Percentiles rank a stretch among this genome's conserved stretches.
Evolutionary conservation across 2,329 filamentous ascomycete species (phyloP).

Genomic region (Tolypocladium ovalisporum): DNA sequence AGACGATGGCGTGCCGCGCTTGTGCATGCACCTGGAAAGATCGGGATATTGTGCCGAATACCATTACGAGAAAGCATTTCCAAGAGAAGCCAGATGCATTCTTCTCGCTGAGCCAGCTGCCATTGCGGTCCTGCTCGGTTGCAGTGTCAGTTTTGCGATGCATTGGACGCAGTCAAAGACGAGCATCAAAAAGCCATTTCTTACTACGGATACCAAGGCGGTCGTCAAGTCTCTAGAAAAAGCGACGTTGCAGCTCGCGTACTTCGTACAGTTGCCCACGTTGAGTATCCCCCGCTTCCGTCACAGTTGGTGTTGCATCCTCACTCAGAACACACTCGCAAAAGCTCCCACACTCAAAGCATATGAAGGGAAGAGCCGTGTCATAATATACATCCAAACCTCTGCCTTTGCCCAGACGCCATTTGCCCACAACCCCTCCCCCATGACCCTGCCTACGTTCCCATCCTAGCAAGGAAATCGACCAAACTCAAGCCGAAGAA

Average conservation of each 20-base stretch:
- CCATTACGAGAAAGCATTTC: not conserved
- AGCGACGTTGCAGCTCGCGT: not conserved
- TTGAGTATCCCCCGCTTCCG: not conserved
- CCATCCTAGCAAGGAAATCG: not conserved
- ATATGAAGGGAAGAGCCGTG: not conserved
- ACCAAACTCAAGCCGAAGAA: too few relatives aligned
- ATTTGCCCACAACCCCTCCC: not conserved
- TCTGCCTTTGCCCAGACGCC: not conserved
- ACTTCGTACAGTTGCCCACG: not conserved
- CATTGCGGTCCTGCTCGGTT: not conserved
- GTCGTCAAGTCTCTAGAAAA: not conserved
- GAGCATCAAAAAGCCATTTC: too few relatives aligned
- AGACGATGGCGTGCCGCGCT: not conserved
- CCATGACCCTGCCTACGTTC: not conserved
- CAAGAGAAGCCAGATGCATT: not conserved
- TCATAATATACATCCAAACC: not conserved
- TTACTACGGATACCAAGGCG: too few relatives aligned
- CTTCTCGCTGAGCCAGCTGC: not conserved
- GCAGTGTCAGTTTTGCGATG: too few relatives aligned
- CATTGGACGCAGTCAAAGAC: too few relatives aligned
- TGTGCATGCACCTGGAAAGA: not conserved
- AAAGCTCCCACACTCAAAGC: not conserved
- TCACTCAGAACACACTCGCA: not conserved
- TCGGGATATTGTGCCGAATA: not conserved
- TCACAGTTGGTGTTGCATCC: not conserved